Evolutionary conservation across 805 yeast species (phyloP).

Genomic region (Zygotorulaspora sp.): DNA sequence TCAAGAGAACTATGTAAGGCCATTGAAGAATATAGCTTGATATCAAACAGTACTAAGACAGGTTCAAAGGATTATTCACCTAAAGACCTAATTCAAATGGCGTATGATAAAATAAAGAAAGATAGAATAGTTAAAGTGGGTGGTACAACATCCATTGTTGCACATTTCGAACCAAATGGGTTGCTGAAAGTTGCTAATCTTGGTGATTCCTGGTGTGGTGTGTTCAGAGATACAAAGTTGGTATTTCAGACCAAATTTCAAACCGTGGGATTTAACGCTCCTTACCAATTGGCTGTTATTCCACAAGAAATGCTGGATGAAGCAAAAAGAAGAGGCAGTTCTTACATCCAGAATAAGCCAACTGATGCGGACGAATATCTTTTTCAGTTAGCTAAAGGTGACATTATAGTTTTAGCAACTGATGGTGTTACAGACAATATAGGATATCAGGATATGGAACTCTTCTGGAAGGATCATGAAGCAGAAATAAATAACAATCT

Average conservation of each 20-base stretch:
- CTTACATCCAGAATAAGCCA: slow-evolving; percentile 70
- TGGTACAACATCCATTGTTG: slow-evolving; percentile 89
- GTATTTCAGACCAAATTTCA: slow-evolving; percentile 68
- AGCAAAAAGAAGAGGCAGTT: slow-evolving; percentile 51
- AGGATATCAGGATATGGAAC: slow-evolving; percentile 62
- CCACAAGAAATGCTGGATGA: slow-evolving; percentile 56
- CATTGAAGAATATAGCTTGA: slow-evolving; percentile 38
- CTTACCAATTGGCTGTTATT: slow-evolving; percentile 82
- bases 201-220: slow-evolving; percentile 94
- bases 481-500: slow-evolving; percentile 33
- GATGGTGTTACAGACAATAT: slow-evolving; percentile 93
- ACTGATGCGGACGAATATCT: slow-evolving; percentile 59
- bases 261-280: slow-evolving; percentile 86
- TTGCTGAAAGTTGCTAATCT: slow-evolving; percentile 64
- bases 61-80: slow-evolving; percentile 34
- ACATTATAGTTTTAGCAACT: slow-evolving; percentile 79
- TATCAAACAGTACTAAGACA: slow-evolving; percentile 7
- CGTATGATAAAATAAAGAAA: slow-evolving; percentile 50
- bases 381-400: slow-evolving; percentile 65
- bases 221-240: slow-evolving; percentile 62
- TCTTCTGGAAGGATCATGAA: slow-evolving; percentile 53
- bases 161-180: slow-evolving; percentile 55
- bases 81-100: slow-evolving; percentile 46
- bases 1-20: slow-evolving; percentile 70
- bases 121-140: slow-evolving; percentile 75